Percentiles rank a stretch among this genome's conserved stretches.
Evolutionary conservation across 2,329 filamentous ascomycete species (phyloP).

Genomic region (Zymoseptoria brevis): DNA sequence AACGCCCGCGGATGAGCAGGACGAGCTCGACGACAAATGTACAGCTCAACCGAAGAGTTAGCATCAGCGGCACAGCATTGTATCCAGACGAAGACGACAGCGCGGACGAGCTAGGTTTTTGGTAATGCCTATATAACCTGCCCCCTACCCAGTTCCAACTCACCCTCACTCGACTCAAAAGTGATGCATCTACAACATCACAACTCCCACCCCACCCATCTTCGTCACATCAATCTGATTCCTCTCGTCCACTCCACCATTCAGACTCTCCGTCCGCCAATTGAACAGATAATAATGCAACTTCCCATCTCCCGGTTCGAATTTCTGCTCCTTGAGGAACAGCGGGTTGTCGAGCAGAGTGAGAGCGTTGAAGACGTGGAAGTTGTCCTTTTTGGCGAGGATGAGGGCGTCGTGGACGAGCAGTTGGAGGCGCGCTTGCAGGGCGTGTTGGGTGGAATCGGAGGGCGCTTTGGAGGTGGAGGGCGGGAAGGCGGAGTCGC

Average conservation of each 20-base stretch:
- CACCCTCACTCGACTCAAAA: background rate
- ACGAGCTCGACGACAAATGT: background rate
- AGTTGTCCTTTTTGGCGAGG: conserved; percentile 71
- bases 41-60: background rate
- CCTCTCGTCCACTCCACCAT: conserved; percentile 70
- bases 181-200: conserved; percentile 55
- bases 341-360: conserved; percentile 89
- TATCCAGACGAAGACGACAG: background rate
- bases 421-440: conserved; percentile 72
- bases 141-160: background rate
- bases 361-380: conserved; percentile 95
- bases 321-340: conserved; percentile 90
- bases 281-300: conserved; percentile 98
- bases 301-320: conserved; percentile 87
- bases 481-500: conserved; percentile 61
- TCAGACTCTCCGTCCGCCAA: conserved; percentile 79
- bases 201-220: conserved; percentile 81
- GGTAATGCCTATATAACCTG: background rate
- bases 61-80: background rate
- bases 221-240: conserved; percentile 70
- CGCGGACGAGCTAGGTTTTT: conserved; percentile 1
- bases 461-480: conserved; percentile 33
- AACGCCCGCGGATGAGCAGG: background rate
- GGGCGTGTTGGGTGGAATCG: conserved; percentile 45
- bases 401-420: conserved; percentile 81